These are phyloP conservation scores for Ilex aquifolium DNA, from an alignment of 257 asterid species.

Conservation along the genomic window DNA sequence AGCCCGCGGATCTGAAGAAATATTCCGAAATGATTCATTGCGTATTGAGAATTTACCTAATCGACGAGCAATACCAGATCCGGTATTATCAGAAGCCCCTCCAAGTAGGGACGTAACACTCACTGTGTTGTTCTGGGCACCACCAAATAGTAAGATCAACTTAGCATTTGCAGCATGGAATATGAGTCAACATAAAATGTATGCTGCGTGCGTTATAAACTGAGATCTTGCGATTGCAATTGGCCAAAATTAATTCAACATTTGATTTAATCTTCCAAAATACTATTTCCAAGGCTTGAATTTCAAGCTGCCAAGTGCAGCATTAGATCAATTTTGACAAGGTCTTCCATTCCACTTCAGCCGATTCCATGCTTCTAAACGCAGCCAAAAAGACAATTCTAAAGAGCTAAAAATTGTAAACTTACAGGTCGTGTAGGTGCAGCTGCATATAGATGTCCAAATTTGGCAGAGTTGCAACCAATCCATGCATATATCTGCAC, in stretches of 20 bases:
- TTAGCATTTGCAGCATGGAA: no score
- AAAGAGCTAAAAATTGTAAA: conserved; percentile 12
- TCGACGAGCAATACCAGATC: conserved; percentile 80
- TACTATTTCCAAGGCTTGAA: no score
- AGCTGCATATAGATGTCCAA: conserved; percentile 91
- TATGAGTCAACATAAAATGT: no score
- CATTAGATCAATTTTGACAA: no score
- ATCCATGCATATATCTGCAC: conserved; percentile 84
- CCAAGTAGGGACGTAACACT: conserved; percentile 69
- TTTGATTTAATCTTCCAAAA: no score
- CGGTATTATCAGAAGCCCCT: conserved; percentile 79
- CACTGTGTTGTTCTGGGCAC: conserved; percentile 15
- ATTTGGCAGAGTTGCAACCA: conserved; percentile 78
- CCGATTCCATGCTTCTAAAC: background rate
- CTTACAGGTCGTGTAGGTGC: conserved; percentile 79
- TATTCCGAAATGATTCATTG: background rate
- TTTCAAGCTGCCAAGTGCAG: no score
- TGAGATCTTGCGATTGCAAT: no score
- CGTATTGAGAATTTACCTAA: conserved; percentile 44
- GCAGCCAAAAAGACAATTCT: background rate
- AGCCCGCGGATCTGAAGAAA: conserved; percentile 4
- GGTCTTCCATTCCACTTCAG: no score
- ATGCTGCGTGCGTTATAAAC: no score
- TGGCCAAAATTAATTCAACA: no score
- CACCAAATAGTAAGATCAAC: no score